These are phyloP conservation scores for Dactylellina leptospora DNA, from an alignment of 2,329 filamentous ascomycete species.

Conservation along the genomic window DNA sequence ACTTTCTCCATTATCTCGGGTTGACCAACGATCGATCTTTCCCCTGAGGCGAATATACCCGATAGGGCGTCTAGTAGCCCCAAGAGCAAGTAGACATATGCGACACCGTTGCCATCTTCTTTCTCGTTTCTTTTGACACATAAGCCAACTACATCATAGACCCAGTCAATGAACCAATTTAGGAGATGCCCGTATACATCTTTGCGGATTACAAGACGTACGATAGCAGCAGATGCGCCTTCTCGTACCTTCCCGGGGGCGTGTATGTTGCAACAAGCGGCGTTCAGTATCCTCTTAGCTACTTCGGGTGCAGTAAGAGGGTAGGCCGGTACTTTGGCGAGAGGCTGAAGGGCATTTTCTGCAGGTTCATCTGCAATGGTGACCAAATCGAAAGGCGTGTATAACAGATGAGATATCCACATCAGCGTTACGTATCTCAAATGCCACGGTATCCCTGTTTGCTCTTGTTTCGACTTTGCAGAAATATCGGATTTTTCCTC, in stretches of 20 bases:
- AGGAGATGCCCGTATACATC: constrained; percentile 85
- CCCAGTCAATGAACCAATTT: constrained; percentile 66
- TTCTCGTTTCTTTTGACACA: constrained; percentile 34
- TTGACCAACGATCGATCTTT: constrained; percentile 40
- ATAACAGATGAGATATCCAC: constrained; percentile 83
- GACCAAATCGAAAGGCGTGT: constrained; percentile 88
- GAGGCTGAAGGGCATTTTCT: constrained; percentile 55
- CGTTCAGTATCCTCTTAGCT: constrained; percentile 29
- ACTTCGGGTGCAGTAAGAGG: constrained; percentile 30
- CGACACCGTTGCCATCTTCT: constrained; percentile 40
- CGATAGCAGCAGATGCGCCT: constrained; percentile 82
- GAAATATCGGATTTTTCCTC: constrained; percentile 60
- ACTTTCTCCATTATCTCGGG: constrained; percentile 22
- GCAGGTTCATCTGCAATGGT: constrained; percentile 72
- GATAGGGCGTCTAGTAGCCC: constrained; percentile 54
- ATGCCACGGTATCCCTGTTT: constrained; percentile 71
- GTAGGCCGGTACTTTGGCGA: constrained; percentile 14
- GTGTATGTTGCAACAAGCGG: constrained; percentile 67
- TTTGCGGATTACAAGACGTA: constrained; percentile 79
- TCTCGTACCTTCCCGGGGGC: constrained; percentile 86
- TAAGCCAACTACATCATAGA: constrained; percentile 22
- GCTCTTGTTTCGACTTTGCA: constrained; percentile 52
- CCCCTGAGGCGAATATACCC: constrained; percentile 55
- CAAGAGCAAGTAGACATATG: constrained; percentile 55
- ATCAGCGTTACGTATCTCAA: constrained; percentile 86